Conservation (phyloP, 495 filamentous ascomycete genomes). For the Aspergillus affinis region DNA sequence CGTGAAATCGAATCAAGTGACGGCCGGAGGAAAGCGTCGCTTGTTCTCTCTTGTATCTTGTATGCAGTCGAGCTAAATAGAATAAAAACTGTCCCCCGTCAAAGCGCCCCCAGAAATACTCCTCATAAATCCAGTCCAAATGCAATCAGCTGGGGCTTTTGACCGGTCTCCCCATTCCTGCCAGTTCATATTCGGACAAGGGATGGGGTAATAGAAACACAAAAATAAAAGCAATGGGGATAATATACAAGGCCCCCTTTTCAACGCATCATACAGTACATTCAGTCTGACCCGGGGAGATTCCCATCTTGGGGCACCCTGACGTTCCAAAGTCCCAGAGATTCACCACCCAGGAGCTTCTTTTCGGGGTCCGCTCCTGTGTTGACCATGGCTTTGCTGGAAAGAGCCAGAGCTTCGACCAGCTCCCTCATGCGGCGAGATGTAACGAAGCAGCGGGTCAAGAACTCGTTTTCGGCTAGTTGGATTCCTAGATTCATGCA, state of each 20-base stretch:
- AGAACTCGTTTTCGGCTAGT: conserved; percentile 61
- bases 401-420: conserved; percentile 68
- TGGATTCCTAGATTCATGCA: conserved; percentile 75
- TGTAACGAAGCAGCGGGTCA: conserved; percentile 64
- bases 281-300: background rate
- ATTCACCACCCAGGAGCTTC: conserved; percentile 38
- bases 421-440: conserved; percentile 74
- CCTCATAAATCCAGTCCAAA: conserved; percentile 14
- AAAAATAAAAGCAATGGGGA: conserved; percentile 7
- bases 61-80: conserved; percentile 7
- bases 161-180: conserved; percentile 7
- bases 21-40: background rate
- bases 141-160: conserved; percentile 5
- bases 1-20: background rate
- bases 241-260: conserved; percentile 19
- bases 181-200: background rate
- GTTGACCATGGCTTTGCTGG: conserved; percentile 71
- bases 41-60: conserved; percentile 1
- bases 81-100: background rate
- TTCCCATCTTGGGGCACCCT: conserved; percentile 30
- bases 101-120: conserved; percentile 11
- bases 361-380: conserved; percentile 37
- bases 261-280: background rate
- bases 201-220: background rate
- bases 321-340: conserved; percentile 50